Conservation (phyloP, 352 stramenopile species). For the Albugo laibachii region DNA sequence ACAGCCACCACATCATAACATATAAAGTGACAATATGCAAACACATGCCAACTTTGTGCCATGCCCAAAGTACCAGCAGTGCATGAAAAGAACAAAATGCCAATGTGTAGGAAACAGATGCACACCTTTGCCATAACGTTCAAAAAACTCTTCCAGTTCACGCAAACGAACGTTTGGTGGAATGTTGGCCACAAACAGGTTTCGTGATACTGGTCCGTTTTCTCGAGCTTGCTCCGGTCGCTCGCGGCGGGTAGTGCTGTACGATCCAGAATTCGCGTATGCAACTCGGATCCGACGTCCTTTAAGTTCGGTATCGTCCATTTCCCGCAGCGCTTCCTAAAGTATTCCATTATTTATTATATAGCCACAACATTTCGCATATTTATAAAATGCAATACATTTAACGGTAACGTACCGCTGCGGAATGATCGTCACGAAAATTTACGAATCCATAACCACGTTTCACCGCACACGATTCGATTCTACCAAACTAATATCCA, state of each 20-base stretch:
- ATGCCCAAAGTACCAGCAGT: neutral
- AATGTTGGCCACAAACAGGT: conserved; percentile 47
- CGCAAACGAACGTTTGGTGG: conserved; percentile 37
- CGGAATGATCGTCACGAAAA: conserved; percentile 21
- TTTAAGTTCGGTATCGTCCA: conserved; percentile 26
- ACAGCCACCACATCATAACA: neutral
- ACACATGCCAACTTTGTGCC: neutral
- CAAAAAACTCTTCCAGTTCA: conserved; percentile 31
- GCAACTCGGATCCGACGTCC: conserved; percentile 22
- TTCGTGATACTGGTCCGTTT: conserved; percentile 12
- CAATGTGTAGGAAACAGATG: neutral
- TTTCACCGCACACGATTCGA: conserved; percentile 30
- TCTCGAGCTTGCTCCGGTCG: neutral
- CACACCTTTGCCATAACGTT: conserved; percentile 24
- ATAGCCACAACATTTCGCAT: neutral
- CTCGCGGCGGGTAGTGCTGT: conserved; percentile 1
- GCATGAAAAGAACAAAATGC: neutral
- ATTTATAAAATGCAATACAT: neutral
- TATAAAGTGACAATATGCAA: neutral
- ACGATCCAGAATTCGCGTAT: conserved; percentile 12
- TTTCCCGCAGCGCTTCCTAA: conserved; percentile 17
- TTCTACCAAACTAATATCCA: conserved; percentile 18
- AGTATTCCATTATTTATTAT: neutral
- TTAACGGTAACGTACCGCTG: conserved; percentile 11
- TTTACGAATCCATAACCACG: conserved; percentile 36